Conservation (phyloP, 257 asterid species). For the Gentiana dahurica region DNA sequence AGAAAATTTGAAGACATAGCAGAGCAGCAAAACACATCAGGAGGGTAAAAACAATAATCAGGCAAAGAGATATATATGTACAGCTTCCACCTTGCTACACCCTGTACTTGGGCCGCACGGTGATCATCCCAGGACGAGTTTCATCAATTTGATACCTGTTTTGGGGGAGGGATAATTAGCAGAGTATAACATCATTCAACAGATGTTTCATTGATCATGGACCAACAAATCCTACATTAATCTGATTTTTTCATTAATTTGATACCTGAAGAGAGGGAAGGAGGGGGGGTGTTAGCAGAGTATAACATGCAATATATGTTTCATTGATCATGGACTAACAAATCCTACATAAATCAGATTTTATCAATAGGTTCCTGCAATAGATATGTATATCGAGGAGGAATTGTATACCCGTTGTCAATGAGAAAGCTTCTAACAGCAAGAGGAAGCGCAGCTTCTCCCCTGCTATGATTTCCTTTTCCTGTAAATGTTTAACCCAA, state of each 20-base stretch:
- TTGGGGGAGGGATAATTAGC: too few relatives aligned
- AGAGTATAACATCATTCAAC: too few relatives aligned
- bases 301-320: background rate
- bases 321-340: background rate
- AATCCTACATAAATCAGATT: background rate
- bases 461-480: slow-evolving; percentile 77
- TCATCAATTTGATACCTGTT: slow-evolving; percentile 64
- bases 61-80: too few relatives aligned
- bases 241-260: too few relatives aligned
- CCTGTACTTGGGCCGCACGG: slow-evolving; percentile 51
- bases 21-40: too few relatives aligned
- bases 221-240: background rate
- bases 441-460: slow-evolving; percentile 69
- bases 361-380: background rate
- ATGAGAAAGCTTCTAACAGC: slow-evolving; percentile 62
- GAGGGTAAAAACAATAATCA: too few relatives aligned
- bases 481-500: slow-evolving; percentile 31
- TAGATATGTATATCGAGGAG: background rate
- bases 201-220: background rate
- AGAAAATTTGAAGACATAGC: too few relatives aligned
- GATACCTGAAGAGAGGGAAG: too few relatives aligned
- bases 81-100: too few relatives aligned
- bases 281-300: too few relatives aligned
- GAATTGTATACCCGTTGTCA: slow-evolving; percentile 38
- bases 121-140: slow-evolving; percentile 56